Evolutionary conservation across 2,329 filamentous ascomycete genomes (phyloP).

Genomic region (Cercospora zeae-maydis): DNA sequence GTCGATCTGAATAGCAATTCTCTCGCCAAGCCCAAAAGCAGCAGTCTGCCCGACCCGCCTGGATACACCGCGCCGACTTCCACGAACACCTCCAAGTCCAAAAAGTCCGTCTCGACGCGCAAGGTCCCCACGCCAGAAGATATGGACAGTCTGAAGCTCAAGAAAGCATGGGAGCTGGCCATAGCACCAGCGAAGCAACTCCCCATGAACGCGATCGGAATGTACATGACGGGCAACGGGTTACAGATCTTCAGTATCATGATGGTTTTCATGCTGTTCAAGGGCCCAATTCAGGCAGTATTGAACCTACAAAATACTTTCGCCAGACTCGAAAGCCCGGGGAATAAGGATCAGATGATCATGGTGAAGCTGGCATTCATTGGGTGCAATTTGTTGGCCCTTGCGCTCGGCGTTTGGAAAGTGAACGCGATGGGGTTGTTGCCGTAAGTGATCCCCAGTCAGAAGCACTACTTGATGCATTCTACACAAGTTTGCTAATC

Average conservation of each 20-base stretch:
- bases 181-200: constrained; percentile 89
- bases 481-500: constrained; percentile 22
- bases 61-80: constrained; percentile 62
- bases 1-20: constrained; percentile 71
- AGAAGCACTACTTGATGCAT: neutral
- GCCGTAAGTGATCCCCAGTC: constrained; percentile 59
- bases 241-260: constrained; percentile 99
- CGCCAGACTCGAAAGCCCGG: constrained; percentile 80
- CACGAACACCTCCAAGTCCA: constrained; percentile 21
- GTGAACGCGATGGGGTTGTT: constrained; percentile 93
- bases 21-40: constrained; percentile 60
- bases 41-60: constrained; percentile 75
- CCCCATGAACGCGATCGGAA: constrained; percentile 98
- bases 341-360: constrained; percentile 68
- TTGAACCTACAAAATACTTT: constrained; percentile 83
- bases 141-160: constrained; percentile 93
- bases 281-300: constrained; percentile 84
- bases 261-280: constrained; percentile 99
- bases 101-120: constrained; percentile 43
- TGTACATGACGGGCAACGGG: constrained; percentile 99
- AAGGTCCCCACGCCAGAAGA: constrained; percentile 72
- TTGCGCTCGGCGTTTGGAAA: constrained; percentile 91
- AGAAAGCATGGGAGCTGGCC: constrained; percentile 98
- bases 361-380: constrained; percentile 86
- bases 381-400: constrained; percentile 75